Evolutionary conservation across 441 rosid species (phyloP).

Genomic region (Erodium chrysanthum): DNA sequence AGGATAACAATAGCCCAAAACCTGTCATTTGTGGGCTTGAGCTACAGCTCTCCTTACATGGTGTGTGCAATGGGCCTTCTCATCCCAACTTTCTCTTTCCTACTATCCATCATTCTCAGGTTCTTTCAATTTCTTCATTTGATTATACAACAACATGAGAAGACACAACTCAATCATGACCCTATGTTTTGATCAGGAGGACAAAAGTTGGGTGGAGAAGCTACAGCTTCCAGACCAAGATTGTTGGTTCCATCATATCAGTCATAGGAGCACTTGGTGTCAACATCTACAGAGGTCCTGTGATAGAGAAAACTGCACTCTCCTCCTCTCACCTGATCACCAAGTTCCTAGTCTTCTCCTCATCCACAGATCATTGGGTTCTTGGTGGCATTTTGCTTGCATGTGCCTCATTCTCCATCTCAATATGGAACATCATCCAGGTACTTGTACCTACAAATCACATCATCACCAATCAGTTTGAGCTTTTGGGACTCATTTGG

Average conservation of each 20-base stretch:
- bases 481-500: no score
- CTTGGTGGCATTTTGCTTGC: conserved; percentile 59
- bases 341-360: conserved; percentile 41
- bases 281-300: conserved; percentile 47
- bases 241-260: conserved; percentile 43
- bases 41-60: conserved; percentile 63
- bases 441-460: no score
- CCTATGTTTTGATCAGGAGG: conserved; percentile 23
- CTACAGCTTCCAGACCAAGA: conserved; percentile 32
- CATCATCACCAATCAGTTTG: no score
- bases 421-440: conserved; percentile 59
- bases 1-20: conserved; percentile 46
- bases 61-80: conserved; percentile 72
- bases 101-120: conserved; percentile 49
- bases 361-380: conserved; percentile 47
- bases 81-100: conserved; percentile 52
- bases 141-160: neutral
- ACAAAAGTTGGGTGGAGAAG: conserved; percentile 42
- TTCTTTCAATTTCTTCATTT: conserved; percentile 1
- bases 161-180: neutral
- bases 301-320: conserved; percentile 33
- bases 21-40: conserved; percentile 54
- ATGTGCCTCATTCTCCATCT: conserved; percentile 44
- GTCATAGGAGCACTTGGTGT: conserved; percentile 41
- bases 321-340: conserved; percentile 23